phyloP scores from a whole-genome alignment of 306 rosid species.

The Aeschynomene evenia region DNA sequence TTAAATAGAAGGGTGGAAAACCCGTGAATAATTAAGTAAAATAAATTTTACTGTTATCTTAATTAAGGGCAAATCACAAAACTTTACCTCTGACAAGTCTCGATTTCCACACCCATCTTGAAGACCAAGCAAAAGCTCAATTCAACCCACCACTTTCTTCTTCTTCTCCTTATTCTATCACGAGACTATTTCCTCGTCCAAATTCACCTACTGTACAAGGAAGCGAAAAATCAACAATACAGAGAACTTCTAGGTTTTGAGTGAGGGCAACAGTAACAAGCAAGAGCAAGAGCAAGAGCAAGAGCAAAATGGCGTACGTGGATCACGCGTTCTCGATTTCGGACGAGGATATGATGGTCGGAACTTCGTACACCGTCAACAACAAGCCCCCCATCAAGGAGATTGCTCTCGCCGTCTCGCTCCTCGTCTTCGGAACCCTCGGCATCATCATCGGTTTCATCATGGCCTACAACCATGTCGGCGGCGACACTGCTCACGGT shows the following conservation, averaged over 20 bases:
- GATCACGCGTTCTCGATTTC: constrained; percentile 96
- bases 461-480: constrained; percentile 85
- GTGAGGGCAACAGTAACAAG: neutral
- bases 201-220: neutral
- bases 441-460: constrained; percentile 71
- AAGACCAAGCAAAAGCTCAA: constrained; percentile 28
- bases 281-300: neutral
- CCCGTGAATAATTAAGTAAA: no score
- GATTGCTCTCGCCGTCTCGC: constrained; percentile 91
- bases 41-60: no score
- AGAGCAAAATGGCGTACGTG: constrained; percentile 70
- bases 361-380: constrained; percentile 69
- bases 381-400: constrained; percentile 85
- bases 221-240: neutral
- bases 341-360: constrained; percentile 94
- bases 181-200: neutral
- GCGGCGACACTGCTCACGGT: constrained; percentile 98
- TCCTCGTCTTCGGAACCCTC: constrained; percentile 75
- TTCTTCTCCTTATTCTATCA: neutral
- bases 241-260: no score
- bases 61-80: no score
- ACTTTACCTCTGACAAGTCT: neutral
- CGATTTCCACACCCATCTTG: neutral
- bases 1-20: no score
- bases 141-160: neutral